phyloP scores from a whole-genome alignment of 1,284 basidiomycete species.

The Neonothopanus nambi region DNA sequence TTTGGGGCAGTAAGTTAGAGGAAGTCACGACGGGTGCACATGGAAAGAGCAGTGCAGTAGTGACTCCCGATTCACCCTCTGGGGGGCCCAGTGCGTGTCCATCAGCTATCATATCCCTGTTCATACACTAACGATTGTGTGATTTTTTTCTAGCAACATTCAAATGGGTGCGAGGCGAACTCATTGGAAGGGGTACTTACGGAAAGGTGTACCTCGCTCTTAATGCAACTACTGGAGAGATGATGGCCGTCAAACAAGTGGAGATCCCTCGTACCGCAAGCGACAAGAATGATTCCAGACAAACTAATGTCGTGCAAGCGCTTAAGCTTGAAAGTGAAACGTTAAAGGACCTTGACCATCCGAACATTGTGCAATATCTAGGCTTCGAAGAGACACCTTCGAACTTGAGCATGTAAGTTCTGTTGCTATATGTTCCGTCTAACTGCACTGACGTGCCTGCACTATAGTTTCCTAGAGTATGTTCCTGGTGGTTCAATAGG shows the following conservation, averaged over 20 bases:
- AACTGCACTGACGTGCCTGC: slow-evolving; percentile 14
- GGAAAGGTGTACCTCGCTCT: slow-evolving; percentile 95
- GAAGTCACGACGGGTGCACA: slow-evolving; percentile 84
- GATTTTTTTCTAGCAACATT: slow-evolving; percentile 80
- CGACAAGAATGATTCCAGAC: slow-evolving; percentile 87
- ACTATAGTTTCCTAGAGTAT: slow-evolving; percentile 89
- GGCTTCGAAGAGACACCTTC: slow-evolving; percentile 94
- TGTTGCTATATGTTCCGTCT: slow-evolving; percentile 5
- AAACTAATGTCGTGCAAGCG: slow-evolving; percentile 86
- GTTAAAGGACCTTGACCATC: slow-evolving; percentile 95
- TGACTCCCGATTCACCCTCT: slow-evolving; percentile 55
- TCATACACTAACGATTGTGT: slow-evolving; percentile 16
- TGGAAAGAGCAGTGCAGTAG: slow-evolving; percentile 28
- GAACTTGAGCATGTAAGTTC: slow-evolving; percentile 89
- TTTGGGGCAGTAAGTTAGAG: slow-evolving; percentile 93
- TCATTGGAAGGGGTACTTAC: slow-evolving; percentile 97
- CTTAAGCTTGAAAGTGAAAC: slow-evolving; percentile 94
- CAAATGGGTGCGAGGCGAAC: slow-evolving; percentile 97
- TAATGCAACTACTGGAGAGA: slow-evolving; percentile 98
- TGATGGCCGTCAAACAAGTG: slow-evolving; percentile 99
- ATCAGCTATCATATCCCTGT: slow-evolving; percentile 16
- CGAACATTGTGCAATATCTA: slow-evolving; percentile 96
- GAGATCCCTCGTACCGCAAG: slow-evolving; percentile 89
- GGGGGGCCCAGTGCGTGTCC: slow-evolving; percentile 58
- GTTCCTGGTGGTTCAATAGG: slow-evolving; percentile 97